Percentiles rank a stretch among this genome's conserved stretches.
Conservation (phyloP, 2,329 filamentous ascomycete genomes). For the Teratosphaeria pseudoeucalypti region DNA sequence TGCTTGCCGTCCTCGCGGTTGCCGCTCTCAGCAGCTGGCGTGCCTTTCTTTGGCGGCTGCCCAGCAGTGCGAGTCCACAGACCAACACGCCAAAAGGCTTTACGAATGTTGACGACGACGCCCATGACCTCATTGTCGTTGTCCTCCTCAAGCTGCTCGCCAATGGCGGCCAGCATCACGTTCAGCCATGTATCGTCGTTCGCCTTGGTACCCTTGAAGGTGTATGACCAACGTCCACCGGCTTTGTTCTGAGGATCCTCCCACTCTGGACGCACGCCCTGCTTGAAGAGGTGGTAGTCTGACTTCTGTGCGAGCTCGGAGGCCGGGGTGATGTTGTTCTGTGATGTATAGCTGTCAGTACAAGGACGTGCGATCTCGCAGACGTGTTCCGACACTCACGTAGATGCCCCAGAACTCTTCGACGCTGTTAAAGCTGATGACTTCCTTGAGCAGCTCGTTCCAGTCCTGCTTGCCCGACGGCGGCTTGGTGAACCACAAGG, state of each 20-base stretch:
- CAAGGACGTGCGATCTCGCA: background rate
- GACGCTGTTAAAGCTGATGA: slow-evolving; percentile 96
- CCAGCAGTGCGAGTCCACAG: slow-evolving; percentile 93
- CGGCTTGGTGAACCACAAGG: slow-evolving; percentile 98
- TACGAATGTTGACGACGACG: slow-evolving; percentile 96
- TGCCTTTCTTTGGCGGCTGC: slow-evolving; percentile 67
- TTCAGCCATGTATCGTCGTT: slow-evolving; percentile 98
- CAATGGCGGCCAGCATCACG: slow-evolving; percentile 91
- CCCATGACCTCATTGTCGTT: slow-evolving; percentile 97
- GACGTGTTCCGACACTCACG: slow-evolving; percentile 47
- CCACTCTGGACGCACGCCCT: slow-evolving; percentile 93
- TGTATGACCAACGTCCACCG: slow-evolving; percentile 97
- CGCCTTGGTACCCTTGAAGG: slow-evolving; percentile 90
- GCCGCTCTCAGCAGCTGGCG: slow-evolving; percentile 26
- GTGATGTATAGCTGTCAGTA: slow-evolving; percentile 4
- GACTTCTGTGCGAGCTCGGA: slow-evolving; percentile 95
- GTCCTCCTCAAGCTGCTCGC: slow-evolving; percentile 92
- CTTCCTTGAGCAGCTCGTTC: slow-evolving; percentile 95
- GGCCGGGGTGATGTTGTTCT: slow-evolving; percentile 98
- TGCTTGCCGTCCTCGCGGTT: slow-evolving; percentile 68
- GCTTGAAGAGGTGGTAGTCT: slow-evolving; percentile 99
- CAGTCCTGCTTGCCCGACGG: slow-evolving; percentile 94
- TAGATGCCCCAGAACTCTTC: slow-evolving; percentile 99
- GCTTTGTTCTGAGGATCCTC: slow-evolving; percentile 98
- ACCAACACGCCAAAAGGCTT: slow-evolving; percentile 94